Evolutionary conservation across 164 flowering plant genomes (phyloP).

Genomic region (Paratinospora sagittata): DNA sequence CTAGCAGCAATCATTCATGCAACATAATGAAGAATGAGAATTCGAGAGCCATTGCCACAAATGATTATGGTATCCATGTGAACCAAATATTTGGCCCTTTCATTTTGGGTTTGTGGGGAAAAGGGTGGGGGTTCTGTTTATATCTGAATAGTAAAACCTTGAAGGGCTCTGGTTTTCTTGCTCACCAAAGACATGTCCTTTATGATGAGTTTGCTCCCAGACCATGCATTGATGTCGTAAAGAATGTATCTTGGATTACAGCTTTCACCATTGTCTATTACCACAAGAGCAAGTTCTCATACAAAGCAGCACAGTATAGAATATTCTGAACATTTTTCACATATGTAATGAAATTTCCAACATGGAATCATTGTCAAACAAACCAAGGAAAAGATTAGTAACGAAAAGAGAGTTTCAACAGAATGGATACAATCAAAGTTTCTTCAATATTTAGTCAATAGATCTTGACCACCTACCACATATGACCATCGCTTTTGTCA

Average conservation of each 20-base stretch:
- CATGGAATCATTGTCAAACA: too few species aligned
- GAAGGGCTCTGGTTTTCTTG: too few species aligned
- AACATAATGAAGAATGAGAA: too few species aligned
- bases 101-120: too few species aligned
- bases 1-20: too few species aligned
- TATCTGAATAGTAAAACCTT: too few species aligned
- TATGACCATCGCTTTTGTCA: neutral
- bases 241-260: neutral
- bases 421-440: constrained; percentile 3
- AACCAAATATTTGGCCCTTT: too few species aligned
- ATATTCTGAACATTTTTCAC: neutral
- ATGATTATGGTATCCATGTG: too few species aligned
- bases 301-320: neutral
- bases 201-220: too few species aligned
- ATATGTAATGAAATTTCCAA: neutral
- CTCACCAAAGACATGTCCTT: too few species aligned
- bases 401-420: constrained; percentile 3
- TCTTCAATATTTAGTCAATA: neutral
- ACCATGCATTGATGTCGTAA: neutral
- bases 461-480: neutral
- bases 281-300: neutral
- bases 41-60: too few species aligned
- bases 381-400: neutral
- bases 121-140: too few species aligned
- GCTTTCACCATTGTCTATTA: neutral